A percentile compares a stretch with the other conserved stretches of the same genome.
Evolutionary conservation across 768 basidiomycete genomes (phyloP).

Genomic region (Hortiboletus flavorubellus): DNA sequence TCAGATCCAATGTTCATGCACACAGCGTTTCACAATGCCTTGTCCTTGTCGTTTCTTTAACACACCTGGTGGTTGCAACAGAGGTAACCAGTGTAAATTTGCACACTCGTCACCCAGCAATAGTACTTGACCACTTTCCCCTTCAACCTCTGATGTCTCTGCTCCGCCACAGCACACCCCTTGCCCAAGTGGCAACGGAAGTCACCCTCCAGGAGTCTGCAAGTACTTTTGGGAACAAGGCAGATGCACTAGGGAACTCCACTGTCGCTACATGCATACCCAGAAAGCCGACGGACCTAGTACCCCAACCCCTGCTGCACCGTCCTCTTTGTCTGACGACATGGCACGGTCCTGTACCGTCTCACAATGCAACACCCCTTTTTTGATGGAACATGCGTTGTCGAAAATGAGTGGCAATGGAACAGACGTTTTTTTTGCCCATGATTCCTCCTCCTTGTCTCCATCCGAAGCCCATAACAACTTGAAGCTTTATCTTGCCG

Average conservation of each 20-base stretch:
- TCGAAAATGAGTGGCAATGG: constrained; percentile 40
- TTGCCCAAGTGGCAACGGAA: constrained; percentile 4
- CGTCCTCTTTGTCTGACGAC: not conserved
- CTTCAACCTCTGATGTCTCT: constrained; percentile 4
- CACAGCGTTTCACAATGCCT: constrained; percentile 16
- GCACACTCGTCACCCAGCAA: constrained; percentile 20
- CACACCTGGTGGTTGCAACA: constrained; percentile 44
- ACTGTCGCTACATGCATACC: constrained; percentile 43
- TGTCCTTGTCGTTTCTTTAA: constrained; percentile 41
- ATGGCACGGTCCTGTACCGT: constrained; percentile 14
- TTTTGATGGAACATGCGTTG: constrained; percentile 44
- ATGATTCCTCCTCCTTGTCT: constrained; percentile 32
- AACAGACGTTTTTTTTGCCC: constrained; percentile 41
- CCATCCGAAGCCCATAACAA: constrained; percentile 47
- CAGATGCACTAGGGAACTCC: constrained; percentile 42
- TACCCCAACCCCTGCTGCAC: not conserved
- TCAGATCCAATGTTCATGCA: too few species aligned
- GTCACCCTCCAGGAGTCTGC: constrained; percentile 38
- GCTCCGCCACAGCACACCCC: not conserved
- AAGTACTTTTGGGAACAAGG: constrained; percentile 46
- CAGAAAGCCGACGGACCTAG: constrained; percentile 4
- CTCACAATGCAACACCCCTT: constrained; percentile 36
- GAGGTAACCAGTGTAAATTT: constrained; percentile 40
- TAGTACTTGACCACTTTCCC: not conserved
- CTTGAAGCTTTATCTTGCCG: constrained; percentile 41